Base-by-base conservation (phyloP, 1,284 basidiomycete genomes). In the Papiliotrema fonsecae region DNA sequence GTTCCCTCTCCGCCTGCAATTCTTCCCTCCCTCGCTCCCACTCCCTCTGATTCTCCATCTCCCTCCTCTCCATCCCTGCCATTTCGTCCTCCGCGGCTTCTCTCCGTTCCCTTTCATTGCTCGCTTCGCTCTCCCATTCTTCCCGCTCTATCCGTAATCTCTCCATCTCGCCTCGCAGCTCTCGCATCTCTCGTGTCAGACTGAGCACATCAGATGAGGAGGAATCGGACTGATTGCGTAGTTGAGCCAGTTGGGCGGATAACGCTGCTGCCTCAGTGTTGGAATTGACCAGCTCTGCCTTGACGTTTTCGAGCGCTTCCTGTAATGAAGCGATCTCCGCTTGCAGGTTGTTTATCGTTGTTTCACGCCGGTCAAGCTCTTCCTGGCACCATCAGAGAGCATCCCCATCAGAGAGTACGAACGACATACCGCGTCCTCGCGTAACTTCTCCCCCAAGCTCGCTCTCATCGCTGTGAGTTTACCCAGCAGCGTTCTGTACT, bases 401-500 rank as follows among this genome's bases (percentile, higher is more conserved):
- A 19, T n/a, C 50, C 40, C 45, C 39, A 11, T 34, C 46, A 25
- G 22, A 22, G 19, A 32, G 26, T 2, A 26, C 25, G 46, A 51
- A 50, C 50, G 9, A 82, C 88, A 69, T 76, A 96, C 93, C 59
- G 96, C 94, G 75, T 98, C 96, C 72, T 96, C 89, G 69, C 87
- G 84, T 49, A 99, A 77, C 70, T 97, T 94, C 64, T 92, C 93
- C 34, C 92, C 92, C 24, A 99, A 78, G 4, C 88, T 89, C 25
- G 84, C 88, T 14, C 93, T 82, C 92, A 98, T 97, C 30, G 85
- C 82, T 2, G 88, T 91, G 42, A 98, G 77, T 74, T 93, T 97
- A 40, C 83, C 82, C 6, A 98, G 78, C 34, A 98, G 78, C 51
- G 82, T 85, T 47, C 82, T 82, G 73, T 98, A 96, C 69, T 97